A percentile compares a stretch with the other conserved stretches of the same genome.
Evolutionary conservation across 768 basidiomycete genomes (phyloP).

Genomic region (Rossbeevera mucosa): DNA sequence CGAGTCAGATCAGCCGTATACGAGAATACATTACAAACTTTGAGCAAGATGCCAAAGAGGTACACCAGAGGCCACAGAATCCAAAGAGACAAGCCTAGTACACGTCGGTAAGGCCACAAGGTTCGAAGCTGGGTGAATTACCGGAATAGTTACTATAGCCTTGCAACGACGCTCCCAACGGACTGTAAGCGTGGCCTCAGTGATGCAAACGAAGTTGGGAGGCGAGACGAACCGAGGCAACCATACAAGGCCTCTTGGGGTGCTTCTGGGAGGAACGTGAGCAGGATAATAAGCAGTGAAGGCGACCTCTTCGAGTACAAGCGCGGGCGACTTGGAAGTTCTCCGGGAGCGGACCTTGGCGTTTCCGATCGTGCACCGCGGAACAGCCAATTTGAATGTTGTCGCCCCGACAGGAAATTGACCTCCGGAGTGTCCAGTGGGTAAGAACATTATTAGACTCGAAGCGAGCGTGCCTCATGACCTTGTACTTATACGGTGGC

Average conservation of each 20-base stretch:
- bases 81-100: constrained; percentile 26
- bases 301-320: constrained; percentile 56
- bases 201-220: not conserved
- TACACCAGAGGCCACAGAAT: constrained; percentile 45
- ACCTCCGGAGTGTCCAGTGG: constrained; percentile 38
- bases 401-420: constrained; percentile 56
- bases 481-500: not conserved
- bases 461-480: not conserved
- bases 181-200: constrained; percentile 24
- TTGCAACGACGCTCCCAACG: constrained; percentile 40
- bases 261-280: constrained; percentile 26
- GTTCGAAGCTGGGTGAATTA: constrained; percentile 14
- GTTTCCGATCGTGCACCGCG: constrained; percentile 37
- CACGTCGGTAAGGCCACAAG: not conserved
- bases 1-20: not conserved
- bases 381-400: constrained; percentile 48
- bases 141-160: constrained; percentile 53
- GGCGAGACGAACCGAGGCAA: constrained; percentile 43
- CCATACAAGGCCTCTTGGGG: constrained; percentile 50
- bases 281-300: constrained; percentile 68
- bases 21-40: constrained; percentile 30
- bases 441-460: constrained; percentile 40
- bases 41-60: constrained; percentile 46
- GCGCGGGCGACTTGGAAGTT: constrained; percentile 36
- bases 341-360: constrained; percentile 34